Conservation (phyloP, 2,329 filamentous ascomycete genomes). For the Colletotrichum horii region DNA sequence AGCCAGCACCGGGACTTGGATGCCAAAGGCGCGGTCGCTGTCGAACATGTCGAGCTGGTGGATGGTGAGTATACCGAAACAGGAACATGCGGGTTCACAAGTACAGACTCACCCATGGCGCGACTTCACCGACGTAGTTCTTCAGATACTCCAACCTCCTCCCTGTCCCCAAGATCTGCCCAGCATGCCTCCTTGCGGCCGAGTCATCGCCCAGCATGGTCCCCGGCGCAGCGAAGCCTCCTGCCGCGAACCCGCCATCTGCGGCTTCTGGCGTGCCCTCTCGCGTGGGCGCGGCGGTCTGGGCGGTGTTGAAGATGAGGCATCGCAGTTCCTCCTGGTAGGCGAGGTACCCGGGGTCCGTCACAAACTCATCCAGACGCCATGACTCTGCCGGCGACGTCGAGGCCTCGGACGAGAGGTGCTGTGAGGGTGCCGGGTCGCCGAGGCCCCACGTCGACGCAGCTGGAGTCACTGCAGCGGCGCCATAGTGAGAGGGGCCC, state of each 20-base stretch:
- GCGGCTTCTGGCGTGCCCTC: constrained; percentile 37
- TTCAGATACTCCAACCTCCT: constrained; percentile 45
- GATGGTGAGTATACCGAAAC: not conserved
- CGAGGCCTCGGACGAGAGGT: constrained; percentile 16
- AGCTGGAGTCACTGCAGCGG: not conserved
- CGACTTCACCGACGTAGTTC: constrained; percentile 58
- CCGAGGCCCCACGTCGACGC: constrained; percentile 3
- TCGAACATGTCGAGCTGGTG: constrained; percentile 63
- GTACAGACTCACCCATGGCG: constrained; percentile 49
- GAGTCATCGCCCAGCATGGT: constrained; percentile 4
- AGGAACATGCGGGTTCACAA: fast-evolving
- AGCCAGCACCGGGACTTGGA: constrained; percentile 55
- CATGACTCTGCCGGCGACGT: constrained; percentile 33
- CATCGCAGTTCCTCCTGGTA: constrained; percentile 51
- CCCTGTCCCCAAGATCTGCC: constrained; percentile 31
- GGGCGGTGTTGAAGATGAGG: constrained; percentile 50
- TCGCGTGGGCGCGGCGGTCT: constrained; percentile 46
- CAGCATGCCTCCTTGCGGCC: not conserved
- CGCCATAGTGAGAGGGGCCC: not conserved
- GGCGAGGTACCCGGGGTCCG: constrained; percentile 47
- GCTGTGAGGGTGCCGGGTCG: constrained; percentile 9
- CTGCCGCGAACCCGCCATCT: constrained; percentile 7
- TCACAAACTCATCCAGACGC: constrained; percentile 38
- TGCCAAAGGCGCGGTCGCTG: constrained; percentile 54
- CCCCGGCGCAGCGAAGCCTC: constrained; percentile 16